Evolutionary conservation across 345 rosid genomes (phyloP).

Genomic region (Carallia pectinifolia): DNA sequence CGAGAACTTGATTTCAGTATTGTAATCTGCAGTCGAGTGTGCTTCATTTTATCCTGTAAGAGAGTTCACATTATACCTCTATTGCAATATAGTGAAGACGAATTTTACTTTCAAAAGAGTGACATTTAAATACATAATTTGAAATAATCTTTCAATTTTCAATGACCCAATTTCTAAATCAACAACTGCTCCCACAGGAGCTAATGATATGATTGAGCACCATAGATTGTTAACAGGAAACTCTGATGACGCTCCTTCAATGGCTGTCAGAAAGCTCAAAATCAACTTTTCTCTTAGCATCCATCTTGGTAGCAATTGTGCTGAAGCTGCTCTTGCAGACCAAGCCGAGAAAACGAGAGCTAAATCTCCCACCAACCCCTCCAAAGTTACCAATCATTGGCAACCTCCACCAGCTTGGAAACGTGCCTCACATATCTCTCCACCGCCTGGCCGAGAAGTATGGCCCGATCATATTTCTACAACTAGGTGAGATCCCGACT

Average conservation of each 20-base stretch:
- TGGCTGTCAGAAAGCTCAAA: slow-evolving; percentile 23
- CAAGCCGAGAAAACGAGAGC: slow-evolving; percentile 20
- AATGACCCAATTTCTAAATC: no score
- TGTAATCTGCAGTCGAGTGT: no score
- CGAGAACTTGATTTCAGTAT: no score
- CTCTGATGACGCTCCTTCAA: slow-evolving; percentile 30
- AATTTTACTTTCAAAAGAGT: no score
- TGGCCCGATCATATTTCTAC: slow-evolving; percentile 22
- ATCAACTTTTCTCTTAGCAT: slow-evolving; percentile 15
- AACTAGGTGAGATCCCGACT: slow-evolving; percentile 27
- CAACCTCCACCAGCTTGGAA: slow-evolving; percentile 26
- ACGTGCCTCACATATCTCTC: slow-evolving; percentile 22
- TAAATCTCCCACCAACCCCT: slow-evolving; percentile 31
- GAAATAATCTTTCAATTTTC: no score
- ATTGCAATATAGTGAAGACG: no score
- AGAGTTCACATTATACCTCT: no score
- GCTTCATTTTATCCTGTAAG: no score
- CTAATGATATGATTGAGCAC: no score
- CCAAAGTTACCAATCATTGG: slow-evolving; percentile 27
- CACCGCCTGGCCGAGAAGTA: slow-evolving; percentile 14
- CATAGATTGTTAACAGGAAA: background rate
- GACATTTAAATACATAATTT: no score
- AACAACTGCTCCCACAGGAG: no score
- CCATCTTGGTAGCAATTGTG: slow-evolving; percentile 20
- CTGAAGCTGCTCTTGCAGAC: slow-evolving; percentile 19